Evolutionary conservation across 495 filamentous ascomycete species (phyloP).

Genomic region (Hypoxylon lenormandii): DNA sequence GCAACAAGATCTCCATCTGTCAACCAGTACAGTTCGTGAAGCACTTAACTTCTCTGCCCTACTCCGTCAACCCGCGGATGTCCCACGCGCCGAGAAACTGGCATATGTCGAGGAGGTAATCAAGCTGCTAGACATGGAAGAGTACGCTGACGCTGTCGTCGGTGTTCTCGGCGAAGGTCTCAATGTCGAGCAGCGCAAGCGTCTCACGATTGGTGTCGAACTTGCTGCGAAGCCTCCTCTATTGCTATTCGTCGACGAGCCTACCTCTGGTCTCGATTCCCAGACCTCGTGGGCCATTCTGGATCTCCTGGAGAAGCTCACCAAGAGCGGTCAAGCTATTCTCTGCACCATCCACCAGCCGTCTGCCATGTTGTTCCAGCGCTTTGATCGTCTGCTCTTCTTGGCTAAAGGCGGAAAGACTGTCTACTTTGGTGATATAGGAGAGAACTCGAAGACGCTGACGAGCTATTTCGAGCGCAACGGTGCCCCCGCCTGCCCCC

Average conservation of each 20-base stretch:
- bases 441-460: slow-evolving; percentile 78
- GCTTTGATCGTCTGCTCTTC: slow-evolving; percentile 90
- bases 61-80: slow-evolving; percentile 81
- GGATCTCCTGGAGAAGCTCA: slow-evolving; percentile 80
- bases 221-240: slow-evolving; percentile 88
- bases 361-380: slow-evolving; percentile 87
- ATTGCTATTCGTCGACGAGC: slow-evolving; percentile 92
- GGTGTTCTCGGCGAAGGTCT: slow-evolving; percentile 89
- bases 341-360: slow-evolving; percentile 95
- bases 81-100: slow-evolving; percentile 77
- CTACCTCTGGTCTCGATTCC: slow-evolving; percentile 84
- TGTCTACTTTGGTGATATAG: slow-evolving; percentile 92
- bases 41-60: slow-evolving; percentile 85
- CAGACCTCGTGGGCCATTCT: slow-evolving; percentile 90
- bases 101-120: slow-evolving; percentile 92
- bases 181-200: slow-evolving; percentile 92
- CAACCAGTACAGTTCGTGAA: slow-evolving; percentile 86
- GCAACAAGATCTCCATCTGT: slow-evolving; percentile 91
- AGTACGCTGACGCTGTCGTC: slow-evolving; percentile 87
- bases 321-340: slow-evolving; percentile 85
- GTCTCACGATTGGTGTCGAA: slow-evolving; percentile 90
- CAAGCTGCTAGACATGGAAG: slow-evolving; percentile 86
- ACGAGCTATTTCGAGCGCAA: slow-evolving; percentile 84
- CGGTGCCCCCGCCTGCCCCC: slow-evolving; percentile 77
- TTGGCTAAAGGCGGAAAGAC: slow-evolving; percentile 82